A percentile compares a stretch with the other conserved stretches of the same genome.
These are phyloP conservation scores for Ustilaginoidea virens DNA, from an alignment of 2,329 filamentous ascomycete genomes.

Conservation along the genomic window DNA sequence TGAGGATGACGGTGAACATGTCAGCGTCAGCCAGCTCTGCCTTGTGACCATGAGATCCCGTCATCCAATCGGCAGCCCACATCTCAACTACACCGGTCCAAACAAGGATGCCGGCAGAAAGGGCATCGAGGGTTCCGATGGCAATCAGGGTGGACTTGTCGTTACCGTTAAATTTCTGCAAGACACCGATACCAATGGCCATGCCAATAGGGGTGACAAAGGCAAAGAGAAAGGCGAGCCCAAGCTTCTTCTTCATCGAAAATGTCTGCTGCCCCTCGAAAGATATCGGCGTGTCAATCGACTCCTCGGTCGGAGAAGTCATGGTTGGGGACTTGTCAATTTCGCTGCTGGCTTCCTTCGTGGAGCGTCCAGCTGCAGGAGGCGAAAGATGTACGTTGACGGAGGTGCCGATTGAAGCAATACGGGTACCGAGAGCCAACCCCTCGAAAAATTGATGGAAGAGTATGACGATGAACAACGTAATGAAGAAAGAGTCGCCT, in stretches of 20 bases:
- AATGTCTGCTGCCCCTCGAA: conserved; percentile 11
- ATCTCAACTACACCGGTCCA: conserved; percentile 73
- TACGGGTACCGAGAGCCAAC: conserved; percentile 55
- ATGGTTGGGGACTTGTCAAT: conserved; percentile 17
- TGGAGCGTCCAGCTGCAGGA: conserved; percentile 7
- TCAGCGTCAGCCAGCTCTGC: conserved; percentile 38
- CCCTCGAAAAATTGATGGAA: conserved; percentile 73
- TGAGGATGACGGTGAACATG: conserved; percentile 30
- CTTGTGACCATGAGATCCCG: conserved; percentile 22
- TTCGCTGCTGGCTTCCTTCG: conserved; percentile 6
- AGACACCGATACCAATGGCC: conserved; percentile 62
- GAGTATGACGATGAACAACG: conserved; percentile 51
- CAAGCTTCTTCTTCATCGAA: conserved; percentile 33
- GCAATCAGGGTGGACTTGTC: conserved; percentile 52
- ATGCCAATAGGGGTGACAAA: conserved; percentile 64
- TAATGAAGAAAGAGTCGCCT: conserved; percentile 38
- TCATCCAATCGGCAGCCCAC: conserved; percentile 61
- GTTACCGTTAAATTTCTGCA: conserved; percentile 59
- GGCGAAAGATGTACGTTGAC: conserved; percentile 8
- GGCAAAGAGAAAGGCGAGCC: conserved; percentile 49
- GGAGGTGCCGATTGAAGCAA: conserved; percentile 38
- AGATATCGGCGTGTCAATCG: too few species aligned
- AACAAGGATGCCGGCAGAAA: conserved; percentile 61
- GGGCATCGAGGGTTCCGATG: conserved; percentile 57
- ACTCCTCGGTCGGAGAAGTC: too few species aligned